These are phyloP conservation scores for Zarea fungicola DNA, from an alignment of 2,329 filamentous ascomycete genomes.

Conservation along the genomic window DNA sequence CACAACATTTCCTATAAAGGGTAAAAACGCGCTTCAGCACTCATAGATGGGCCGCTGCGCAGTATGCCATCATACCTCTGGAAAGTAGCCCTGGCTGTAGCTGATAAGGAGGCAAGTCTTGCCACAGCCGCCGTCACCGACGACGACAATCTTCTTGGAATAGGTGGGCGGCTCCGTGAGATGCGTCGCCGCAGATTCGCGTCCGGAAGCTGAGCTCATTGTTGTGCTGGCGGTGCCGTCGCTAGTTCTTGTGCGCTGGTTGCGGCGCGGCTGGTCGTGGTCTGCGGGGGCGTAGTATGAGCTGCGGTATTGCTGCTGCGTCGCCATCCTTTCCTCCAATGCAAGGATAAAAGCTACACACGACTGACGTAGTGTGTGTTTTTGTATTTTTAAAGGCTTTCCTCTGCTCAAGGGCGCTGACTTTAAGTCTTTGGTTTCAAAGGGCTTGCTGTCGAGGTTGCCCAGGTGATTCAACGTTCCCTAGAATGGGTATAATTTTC, in stretches of 20 bases:
- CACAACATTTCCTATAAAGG: conserved; percentile 8
- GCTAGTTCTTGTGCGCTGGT: conserved; percentile 63
- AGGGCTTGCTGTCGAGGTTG: conserved; percentile 3
- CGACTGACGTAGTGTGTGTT: too few relatives aligned
- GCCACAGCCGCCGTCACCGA: conserved; percentile 94
- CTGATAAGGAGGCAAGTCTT: conserved; percentile 98
- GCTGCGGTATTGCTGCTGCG: conserved; percentile 49
- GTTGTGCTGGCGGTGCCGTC: conserved; percentile 87
- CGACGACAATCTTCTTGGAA: conserved; percentile 99
- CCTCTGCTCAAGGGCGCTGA: too few relatives aligned
- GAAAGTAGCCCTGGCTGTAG: conserved; percentile 98
- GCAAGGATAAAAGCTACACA: too few relatives aligned
- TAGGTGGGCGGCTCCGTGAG: conserved; percentile 87
- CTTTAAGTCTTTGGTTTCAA: not conserved
- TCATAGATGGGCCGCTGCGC: too few relatives aligned
- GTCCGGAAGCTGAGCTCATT: conserved; percentile 68
- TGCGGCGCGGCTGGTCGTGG: conserved; percentile 36
- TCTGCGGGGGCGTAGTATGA: conserved; percentile 43
- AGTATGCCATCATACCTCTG: conserved; percentile 65
- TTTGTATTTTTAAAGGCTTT: not conserved
- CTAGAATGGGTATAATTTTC: not conserved
- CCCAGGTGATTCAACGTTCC: conserved; percentile 6
- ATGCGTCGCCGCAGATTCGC: conserved; percentile 74
- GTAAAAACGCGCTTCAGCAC: not conserved
- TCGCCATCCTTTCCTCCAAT: conserved; percentile 44